Evolutionary conservation across 257 asterid genomes (phyloP), one percentile per base, ranked within the genome.

Genomic region (Fraxinus quadrangulata): DNA sequence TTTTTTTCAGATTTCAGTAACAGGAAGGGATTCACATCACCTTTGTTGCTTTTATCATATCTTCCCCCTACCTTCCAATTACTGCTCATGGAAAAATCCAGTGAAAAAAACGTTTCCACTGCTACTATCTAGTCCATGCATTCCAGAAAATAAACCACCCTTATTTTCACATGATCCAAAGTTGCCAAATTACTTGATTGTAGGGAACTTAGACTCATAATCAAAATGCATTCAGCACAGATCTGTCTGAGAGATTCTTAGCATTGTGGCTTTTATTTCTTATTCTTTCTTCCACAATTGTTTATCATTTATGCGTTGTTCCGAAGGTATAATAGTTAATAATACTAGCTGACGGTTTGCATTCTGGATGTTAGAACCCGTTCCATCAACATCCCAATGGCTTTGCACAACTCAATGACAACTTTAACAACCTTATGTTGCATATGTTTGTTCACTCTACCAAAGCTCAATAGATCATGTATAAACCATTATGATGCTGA

Each of bases 381-480:
- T 66, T 51, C 36, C 12, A 9, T 37, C 36, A 33, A 67, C 45
- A 56, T 67, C 73, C 42, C 79, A 68, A 16, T 45, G 5, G n/a
- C 26, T 40, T 47, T 39, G 11, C 45, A 39, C 13, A 39, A 39
- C 49, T 75, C 73, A 9, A 80, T 30, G 77, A 78, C 67, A 77
- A 72, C 70, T 23, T 51, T 45, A 70, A 28, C 39, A 75, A 75
- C 33, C 51, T 61, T 70, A 33, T 39, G 36, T 6, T 54, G 26
- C 63, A 33, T 24, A 30, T 76, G 37, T 6, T 31, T 54, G 59
- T 73, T 45, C 61, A 36, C 67, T 34, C 77, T 65, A 73, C 75
- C 67, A 75, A 79, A 77, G 66, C 67, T 76, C 34, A 54, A 80
- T 3, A 78, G 51, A 74, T 36, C 75, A 26, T 8, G 12, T 23